A percentile compares a stretch with the other conserved stretches of the same genome.
Conservation (phyloP, 805 yeast species). For the Myxozyma neglecta region DNA sequence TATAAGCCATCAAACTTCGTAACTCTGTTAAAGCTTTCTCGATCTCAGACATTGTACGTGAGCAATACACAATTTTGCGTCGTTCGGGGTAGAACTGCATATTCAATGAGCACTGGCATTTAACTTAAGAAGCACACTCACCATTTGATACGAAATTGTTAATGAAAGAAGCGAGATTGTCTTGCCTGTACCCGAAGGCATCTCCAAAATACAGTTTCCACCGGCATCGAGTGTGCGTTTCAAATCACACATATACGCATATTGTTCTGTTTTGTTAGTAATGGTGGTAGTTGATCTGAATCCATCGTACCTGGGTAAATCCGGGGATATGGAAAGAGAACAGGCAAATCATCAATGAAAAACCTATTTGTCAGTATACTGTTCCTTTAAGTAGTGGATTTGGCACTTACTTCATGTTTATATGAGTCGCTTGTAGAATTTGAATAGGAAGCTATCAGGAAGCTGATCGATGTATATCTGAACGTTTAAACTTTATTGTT, state of each 20-base stretch:
- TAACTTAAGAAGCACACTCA: not conserved
- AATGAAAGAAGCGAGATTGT: constrained; percentile 88
- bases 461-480: not conserved
- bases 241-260: constrained; percentile 95
- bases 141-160: constrained; percentile 92
- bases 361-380: constrained; percentile 50
- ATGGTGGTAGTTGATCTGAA: no score
- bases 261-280: constrained; percentile 60
- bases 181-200: constrained; percentile 99
- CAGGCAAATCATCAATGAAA: constrained; percentile 92
- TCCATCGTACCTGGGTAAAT: constrained; percentile 64
- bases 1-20: constrained; percentile 80
- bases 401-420: no score
- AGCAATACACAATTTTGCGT: constrained; percentile 90
- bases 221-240: constrained; percentile 93
- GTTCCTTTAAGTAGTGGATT: no score
- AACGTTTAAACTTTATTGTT: not conserved
- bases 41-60: constrained; percentile 99
- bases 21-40: constrained; percentile 95
- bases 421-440: not conserved
- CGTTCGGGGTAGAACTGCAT: constrained; percentile 78
- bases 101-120: not conserved
- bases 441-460: not conserved
- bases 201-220: constrained; percentile 92
- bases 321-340: constrained; percentile 91